Base-by-base conservation (phyloP, 2,329 filamentous ascomycete genomes). In the Curvularia sp. region DNA sequence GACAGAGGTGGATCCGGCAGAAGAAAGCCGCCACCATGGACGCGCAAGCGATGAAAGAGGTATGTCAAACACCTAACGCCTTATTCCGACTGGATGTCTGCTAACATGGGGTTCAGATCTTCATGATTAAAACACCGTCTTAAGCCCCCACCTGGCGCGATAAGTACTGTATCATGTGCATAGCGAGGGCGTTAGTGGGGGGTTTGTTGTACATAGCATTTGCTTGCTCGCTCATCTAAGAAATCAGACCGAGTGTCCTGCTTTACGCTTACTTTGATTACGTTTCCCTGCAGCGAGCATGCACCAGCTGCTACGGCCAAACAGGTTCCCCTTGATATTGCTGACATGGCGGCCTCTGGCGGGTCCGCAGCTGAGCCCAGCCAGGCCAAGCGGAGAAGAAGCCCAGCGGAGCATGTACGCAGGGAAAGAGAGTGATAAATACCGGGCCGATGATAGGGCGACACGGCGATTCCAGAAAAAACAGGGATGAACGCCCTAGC, bases 21-120 rank as follows among this genome's bases (percentile, higher is more conserved):
- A 98, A 98, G 82, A 88, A 87, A 69, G 86, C 89, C 80, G 93
- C 93, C 2, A 85, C 93, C 57, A 85, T 92, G 80, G 91, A 97
- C 76, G 84, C 88, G 48, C 87, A 89, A 71, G 91, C 93, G 13
- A 79, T 98, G 72, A 94, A 93, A 75, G 93, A 97, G 87, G 91
- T 93, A 80, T 51, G 68, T 66, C 36, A 15, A 12, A 18, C 12
- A 13, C 2, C 15, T 3, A 12, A 12, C 1, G 7, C n/a, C 39
- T 30, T 28, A 5, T n/a, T 6, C 28, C n/a, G 34, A 6, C 2
- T 25, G 6, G 9, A 18, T 27, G 5, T 3, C 9, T 39, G 42
- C 65, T 73, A 59, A 72, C 53, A 30, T n/a, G 8, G 23, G 9
- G 7, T 12, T 18, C 13, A 74, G 71, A 76, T 76, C 59, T 74